Conservation (phyloP, 2,329 filamentous ascomycete species). For the Cercospora nicotianae region DNA sequence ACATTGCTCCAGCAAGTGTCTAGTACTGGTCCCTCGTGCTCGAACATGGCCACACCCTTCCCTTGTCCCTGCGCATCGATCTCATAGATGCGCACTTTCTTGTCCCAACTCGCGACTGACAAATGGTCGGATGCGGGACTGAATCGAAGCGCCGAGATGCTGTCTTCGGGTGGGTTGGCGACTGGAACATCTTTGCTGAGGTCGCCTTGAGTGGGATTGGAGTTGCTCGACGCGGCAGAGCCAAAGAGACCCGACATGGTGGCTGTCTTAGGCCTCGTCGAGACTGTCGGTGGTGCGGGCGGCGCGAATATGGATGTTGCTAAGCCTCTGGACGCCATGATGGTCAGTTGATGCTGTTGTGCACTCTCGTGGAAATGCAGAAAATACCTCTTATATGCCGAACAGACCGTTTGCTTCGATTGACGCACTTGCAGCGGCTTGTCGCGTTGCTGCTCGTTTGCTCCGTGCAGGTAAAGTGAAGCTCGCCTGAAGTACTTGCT, state of each 20-base stretch:
- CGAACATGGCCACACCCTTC: conserved; percentile 80
- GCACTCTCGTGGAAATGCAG: not conserved
- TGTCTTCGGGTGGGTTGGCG: conserved; percentile 77
- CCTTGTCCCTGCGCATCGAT: conserved; percentile 75
- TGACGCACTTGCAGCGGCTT: not conserved
- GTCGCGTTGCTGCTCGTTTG: not conserved
- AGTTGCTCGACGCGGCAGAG: conserved; percentile 52
- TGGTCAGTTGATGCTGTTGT: not conserved
- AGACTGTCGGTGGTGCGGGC: not conserved
- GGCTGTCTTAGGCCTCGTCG: not conserved
- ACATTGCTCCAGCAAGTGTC: conserved; percentile 87
- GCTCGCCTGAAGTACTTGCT: conserved; percentile 6
- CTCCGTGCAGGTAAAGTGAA: not conserved
- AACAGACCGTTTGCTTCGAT: not conserved
- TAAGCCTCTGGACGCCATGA: not conserved
- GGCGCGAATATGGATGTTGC: not conserved
- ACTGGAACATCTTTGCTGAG: conserved; percentile 85
- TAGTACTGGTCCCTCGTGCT: conserved; percentile 82
- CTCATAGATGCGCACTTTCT: conserved; percentile 96
- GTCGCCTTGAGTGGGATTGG: conserved; percentile 79
- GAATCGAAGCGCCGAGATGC: conserved; percentile 84
- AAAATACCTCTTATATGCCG: not conserved
- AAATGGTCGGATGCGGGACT: conserved; percentile 76
- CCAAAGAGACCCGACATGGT: conserved; percentile 49
- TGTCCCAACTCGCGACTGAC: conserved; percentile 93